A percentile compares a stretch with the other conserved stretches of the same genome.
phyloP scores from a whole-genome alignment of 352 stramenopile genomes.

The Pythium phragmiticola region DNA sequence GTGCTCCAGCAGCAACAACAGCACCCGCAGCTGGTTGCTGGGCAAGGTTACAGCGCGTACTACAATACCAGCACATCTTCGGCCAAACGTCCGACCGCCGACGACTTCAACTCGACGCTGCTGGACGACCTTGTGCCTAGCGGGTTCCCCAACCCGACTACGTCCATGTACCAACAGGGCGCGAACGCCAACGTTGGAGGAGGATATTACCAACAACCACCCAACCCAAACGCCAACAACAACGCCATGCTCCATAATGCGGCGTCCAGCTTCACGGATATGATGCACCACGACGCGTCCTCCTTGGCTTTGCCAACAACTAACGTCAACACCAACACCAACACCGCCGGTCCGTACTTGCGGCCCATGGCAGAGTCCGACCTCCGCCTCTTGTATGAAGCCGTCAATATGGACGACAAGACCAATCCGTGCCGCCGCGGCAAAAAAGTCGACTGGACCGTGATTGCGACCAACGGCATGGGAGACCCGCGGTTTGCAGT shows the following conservation, averaged over 20 bases:
- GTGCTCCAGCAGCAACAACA: slow-evolving; percentile 23
- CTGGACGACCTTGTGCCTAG: slow-evolving; percentile 25
- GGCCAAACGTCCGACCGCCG: neutral
- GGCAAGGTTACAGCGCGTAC: slow-evolving; percentile 19
- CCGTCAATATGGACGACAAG: slow-evolving; percentile 60
- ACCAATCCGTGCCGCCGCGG: slow-evolving; percentile 69
- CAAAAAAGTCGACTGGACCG: slow-evolving; percentile 77
- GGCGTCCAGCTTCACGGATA: slow-evolving; percentile 23
- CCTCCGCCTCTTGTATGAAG: slow-evolving; percentile 65
- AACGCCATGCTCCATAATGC: slow-evolving; percentile 1
- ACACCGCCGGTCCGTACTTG: slow-evolving; percentile 30
- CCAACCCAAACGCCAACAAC: neutral
- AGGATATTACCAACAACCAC: slow-evolving; percentile 7
- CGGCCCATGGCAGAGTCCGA: slow-evolving; percentile 48
- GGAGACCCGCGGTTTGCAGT: slow-evolving; percentile 59
- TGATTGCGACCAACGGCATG: slow-evolving; percentile 67
- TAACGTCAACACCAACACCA: neutral
- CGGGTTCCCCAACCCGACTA: slow-evolving; percentile 20
- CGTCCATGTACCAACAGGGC: slow-evolving; percentile 21
- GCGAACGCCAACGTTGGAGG: neutral
- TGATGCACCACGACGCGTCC: slow-evolving; percentile 15
- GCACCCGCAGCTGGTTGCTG: slow-evolving; percentile 3
- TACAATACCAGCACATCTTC: slow-evolving; percentile 9
- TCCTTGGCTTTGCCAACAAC: neutral
- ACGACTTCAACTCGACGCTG: slow-evolving; percentile 26